phyloP scores from a whole-genome alignment of 164 flowering plant genomes.

The Aristolochia contorta region DNA sequence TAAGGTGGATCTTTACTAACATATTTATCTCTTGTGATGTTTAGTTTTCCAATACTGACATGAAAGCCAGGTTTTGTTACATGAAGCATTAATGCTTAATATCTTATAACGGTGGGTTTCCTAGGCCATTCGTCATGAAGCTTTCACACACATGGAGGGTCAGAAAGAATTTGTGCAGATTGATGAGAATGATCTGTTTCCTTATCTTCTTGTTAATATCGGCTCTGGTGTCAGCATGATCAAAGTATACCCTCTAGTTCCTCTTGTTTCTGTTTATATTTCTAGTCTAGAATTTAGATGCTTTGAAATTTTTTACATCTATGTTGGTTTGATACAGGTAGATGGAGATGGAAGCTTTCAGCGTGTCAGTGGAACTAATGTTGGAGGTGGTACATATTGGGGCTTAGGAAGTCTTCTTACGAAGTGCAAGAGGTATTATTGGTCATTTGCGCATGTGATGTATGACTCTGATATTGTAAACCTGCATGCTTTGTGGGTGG shows the following conservation, averaged over 20 bases:
- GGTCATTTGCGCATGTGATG: not conserved
- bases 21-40: not conserved
- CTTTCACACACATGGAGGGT: constrained; percentile 96
- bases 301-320: no score
- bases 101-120: constrained; percentile 2
- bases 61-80: no score
- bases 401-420: constrained; percentile 79
- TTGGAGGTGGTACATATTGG: constrained; percentile 97
- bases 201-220: constrained; percentile 96
- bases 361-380: constrained; percentile 93
- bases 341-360: constrained; percentile 86
- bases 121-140: constrained; percentile 95
- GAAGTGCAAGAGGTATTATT: constrained; percentile 67
- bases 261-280: not conserved
- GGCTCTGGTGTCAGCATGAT: constrained; percentile 96
- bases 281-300: no score
- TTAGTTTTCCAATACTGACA: no score
- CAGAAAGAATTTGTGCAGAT: constrained; percentile 95
- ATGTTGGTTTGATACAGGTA: constrained; percentile 34
- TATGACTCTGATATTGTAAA: no score
- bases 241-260: constrained; percentile 37
- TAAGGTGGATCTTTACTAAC: constrained; percentile 41
- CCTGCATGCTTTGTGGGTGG: no score
- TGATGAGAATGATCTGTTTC: constrained; percentile 82
- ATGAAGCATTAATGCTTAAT: no score